These are phyloP conservation scores for Setaria italica DNA, from an alignment of 202 grass and related monocot genomes.

Conservation along the genomic window DNA sequence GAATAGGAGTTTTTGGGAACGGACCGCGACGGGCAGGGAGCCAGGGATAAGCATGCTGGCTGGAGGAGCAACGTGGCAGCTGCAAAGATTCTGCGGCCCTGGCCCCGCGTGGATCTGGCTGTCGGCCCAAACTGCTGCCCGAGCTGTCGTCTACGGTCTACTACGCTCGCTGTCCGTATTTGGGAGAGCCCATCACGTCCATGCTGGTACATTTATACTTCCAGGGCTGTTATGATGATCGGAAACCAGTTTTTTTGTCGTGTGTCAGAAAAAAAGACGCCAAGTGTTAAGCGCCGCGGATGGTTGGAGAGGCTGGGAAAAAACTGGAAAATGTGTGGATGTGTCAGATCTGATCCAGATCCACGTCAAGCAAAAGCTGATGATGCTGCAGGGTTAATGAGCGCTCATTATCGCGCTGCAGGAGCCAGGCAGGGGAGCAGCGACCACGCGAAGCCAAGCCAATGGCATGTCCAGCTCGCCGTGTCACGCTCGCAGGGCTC, in stretches of 20 bases:
- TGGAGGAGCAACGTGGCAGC: conserved; percentile 36
- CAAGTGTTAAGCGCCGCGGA: background rate
- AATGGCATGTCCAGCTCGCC: background rate
- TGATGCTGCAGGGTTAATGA: background rate
- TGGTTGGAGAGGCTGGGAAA: background rate
- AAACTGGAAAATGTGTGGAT: background rate
- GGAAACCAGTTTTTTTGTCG: no score
- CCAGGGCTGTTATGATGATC: background rate
- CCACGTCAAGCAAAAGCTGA: background rate
- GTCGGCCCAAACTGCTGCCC: background rate
- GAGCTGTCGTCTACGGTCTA: background rate
- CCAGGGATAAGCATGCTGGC: conserved; percentile 11
- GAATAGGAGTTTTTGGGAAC: conserved; percentile 7
- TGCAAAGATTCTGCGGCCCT: conserved; percentile 34
- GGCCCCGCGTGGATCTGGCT: conserved; percentile 13
- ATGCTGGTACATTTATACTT: background rate
- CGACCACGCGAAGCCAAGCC: background rate
- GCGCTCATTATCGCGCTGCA: background rate
- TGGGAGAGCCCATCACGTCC: background rate
- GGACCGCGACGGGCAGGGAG: background rate
- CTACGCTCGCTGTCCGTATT: background rate
- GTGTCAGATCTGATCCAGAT: conserved; percentile 18
- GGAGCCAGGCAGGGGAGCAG: background rate
- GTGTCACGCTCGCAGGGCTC: background rate
- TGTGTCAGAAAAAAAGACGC: no score